Base-by-base conservation (phyloP, 768 basidiomycete genomes). In the Clathrus columnatus region DNA sequence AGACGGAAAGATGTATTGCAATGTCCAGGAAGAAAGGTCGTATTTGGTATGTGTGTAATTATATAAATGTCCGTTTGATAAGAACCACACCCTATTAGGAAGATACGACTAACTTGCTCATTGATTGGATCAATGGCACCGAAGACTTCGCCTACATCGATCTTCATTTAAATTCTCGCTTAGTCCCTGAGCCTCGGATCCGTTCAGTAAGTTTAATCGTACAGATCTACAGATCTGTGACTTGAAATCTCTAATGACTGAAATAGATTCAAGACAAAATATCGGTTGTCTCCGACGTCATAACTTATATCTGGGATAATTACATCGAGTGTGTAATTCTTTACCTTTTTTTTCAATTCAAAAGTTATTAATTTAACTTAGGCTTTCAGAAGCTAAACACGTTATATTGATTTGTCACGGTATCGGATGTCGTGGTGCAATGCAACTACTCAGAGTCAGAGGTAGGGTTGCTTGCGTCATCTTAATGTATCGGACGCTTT, bases 301-400 rank as follows among this genome's bases (percentile, higher is more conserved):
- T 59, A 54, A 21, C 49, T 24, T 95, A 97, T 66, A 68, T 98
- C 10, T 99, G 96, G 96, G 95, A 98, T 68, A 95, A 97, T 63
- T 94, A 93, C 64, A 75, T 98, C 59, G 83, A 87, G 94, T 96
- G 62, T 57, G 87, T 67, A 17, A n/a, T 16, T 10, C 14, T 54
- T 14, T 47, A 45, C 57, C 5, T 48, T 20, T 20, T 48, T 7
- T 18, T 36, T 16, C 43, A 41, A 42, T 59, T 46, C 50, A 48
- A n/a, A 55, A 20, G 26, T 32, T 27, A n/a, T 30, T 53, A 56
- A 30, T 58, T 57, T 45, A 16, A 28, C 56, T 10, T 45, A 93
- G 91, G 57, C 73, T 95, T 60, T 85, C 85, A 5, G 76, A 75
- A 20, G 87, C 87, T 7, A 74, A 80, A 27, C 75, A 81, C 42